Evolutionary conservation across 1,284 basidiomycete species (phyloP), one percentile per base, ranked within the genome.

Genomic region (Apiotrichum porosum): DNA sequence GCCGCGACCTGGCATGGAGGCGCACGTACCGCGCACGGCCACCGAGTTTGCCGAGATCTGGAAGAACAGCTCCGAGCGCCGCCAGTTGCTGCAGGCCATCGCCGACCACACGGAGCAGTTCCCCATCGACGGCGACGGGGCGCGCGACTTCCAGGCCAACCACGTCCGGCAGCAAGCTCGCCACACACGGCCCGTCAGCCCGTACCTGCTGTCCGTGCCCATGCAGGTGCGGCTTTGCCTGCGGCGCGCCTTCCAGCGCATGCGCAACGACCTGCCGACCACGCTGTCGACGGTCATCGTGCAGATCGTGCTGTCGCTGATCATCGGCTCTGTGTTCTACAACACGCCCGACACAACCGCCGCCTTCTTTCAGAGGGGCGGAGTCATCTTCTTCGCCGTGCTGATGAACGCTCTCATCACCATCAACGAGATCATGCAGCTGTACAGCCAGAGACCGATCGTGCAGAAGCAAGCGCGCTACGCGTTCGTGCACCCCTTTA

Each of bases 301-400:
- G 4, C 47, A 63, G 2, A n/a, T n/a, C n/a, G 54, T 66, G 22
- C 61, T 60, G 36, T 60, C 63, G 9, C 54, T 61, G 17, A 56
- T 63, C 82, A 40, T 84, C 48, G 88, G 88, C 9, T 85, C 83
- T 1, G 79, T 85, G 24, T 93, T 88, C 76, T 76, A 84, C 51
- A 75, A 80, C 6, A 73, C 84, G 41, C 75, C 81, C 0, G 75
- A 82, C 17, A 69, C 75, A 5, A 87, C 88, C 0, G 66, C 74
- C 1, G 83, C 81, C 12, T 86, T 81, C 5, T 49, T n/a, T n/a
- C n/a, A 30, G n/a, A 35, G 34, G 3, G 17, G 4, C 18, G 3
- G 2, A 19, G n/a, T n/a, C n/a, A n/a, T n/a, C 13, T 6, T n/a
- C 83, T 84, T 15, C 80, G 87, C n/a, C 88, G 88, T 6, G 88